phyloP scores from a whole-genome alignment of 306 rosid species.

The Begonia loranthoides region DNA sequence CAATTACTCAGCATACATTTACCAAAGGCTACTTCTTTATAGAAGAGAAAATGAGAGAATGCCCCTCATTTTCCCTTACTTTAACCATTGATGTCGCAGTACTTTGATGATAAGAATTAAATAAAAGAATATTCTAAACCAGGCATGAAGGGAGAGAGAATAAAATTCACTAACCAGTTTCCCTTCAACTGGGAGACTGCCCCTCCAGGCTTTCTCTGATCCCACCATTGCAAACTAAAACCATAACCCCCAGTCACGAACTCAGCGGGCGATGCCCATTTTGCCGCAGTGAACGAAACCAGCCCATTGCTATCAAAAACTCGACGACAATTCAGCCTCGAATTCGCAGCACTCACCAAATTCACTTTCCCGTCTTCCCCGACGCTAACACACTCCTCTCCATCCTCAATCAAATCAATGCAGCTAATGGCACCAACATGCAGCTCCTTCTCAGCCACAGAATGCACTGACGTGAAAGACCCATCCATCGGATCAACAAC shows the following conservation, averaged over 20 bases:
- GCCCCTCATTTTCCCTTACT: too few relatives aligned
- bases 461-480: constrained; percentile 31
- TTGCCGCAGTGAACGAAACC: constrained; percentile 56
- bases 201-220: constrained; percentile 68
- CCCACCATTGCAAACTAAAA: constrained; percentile 91
- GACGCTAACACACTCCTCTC: constrained; percentile 56
- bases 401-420: constrained; percentile 54
- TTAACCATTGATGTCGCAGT: too few relatives aligned
- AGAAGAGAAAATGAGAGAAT: too few relatives aligned
- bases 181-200: constrained; percentile 83
- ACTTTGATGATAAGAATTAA: too few relatives aligned
- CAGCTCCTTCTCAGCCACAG: constrained; percentile 36
- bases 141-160: neutral
- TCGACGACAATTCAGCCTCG: constrained; percentile 28
- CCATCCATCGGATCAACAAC: constrained; percentile 34
- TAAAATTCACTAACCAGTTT: constrained; percentile 42
- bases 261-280: constrained; percentile 86
- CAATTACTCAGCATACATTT: too few relatives aligned
- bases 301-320: constrained; percentile 67
- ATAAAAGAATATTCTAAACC: neutral
- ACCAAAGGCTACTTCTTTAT: too few relatives aligned
- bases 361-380: constrained; percentile 83
- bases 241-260: constrained; percentile 84
- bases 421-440: constrained; percentile 37
- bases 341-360: constrained; percentile 37